Percentiles rank a stretch among this genome's conserved stretches.
phyloP scores from a whole-genome alignment of 495 filamentous ascomycete genomes.

The Aspergillus nanangensis region DNA sequence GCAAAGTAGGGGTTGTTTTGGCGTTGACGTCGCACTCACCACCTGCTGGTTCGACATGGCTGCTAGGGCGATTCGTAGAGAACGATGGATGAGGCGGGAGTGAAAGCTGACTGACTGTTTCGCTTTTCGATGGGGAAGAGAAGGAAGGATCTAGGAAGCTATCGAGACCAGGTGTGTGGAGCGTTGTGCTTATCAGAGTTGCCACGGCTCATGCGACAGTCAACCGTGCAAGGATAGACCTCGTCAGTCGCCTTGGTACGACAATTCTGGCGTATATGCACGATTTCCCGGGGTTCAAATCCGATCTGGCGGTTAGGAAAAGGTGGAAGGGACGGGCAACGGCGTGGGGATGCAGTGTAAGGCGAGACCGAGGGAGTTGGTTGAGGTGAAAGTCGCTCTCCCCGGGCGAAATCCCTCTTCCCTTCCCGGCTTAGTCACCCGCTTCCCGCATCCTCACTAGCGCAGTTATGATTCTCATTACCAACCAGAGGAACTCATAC shows the following conservation, averaged over 20 bases:
- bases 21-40: slow-evolving; percentile 46
- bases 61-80: slow-evolving; percentile 10
- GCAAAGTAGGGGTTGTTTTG: slow-evolving; percentile 7
- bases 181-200: too few relatives aligned
- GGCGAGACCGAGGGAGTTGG: slow-evolving; percentile 29
- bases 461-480: slow-evolving; percentile 6
- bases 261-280: too few relatives aligned
- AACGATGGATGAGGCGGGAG: slow-evolving; percentile 5
- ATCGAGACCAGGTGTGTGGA: slow-evolving; percentile 4
- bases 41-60: slow-evolving; percentile 62
- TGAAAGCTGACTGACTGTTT: background rate
- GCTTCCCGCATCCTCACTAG: slow-evolving; percentile 3
- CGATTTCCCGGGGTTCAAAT: too few relatives aligned
- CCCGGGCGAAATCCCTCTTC: slow-evolving; percentile 40
- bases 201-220: slow-evolving; percentile 18
- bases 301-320: background rate
- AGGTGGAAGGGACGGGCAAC: background rate
- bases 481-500: slow-evolving; percentile 4
- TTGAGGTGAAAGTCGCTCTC: slow-evolving; percentile 38
- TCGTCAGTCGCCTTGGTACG: too few relatives aligned
- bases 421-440: slow-evolving; percentile 37
- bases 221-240: too few relatives aligned
- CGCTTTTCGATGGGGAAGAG: background rate
- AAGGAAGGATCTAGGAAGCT: slow-evolving; percentile 8
- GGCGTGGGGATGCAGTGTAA: slow-evolving; percentile 1